A percentile compares a stretch with the other conserved stretches of the same genome.
phyloP scores from a whole-genome alignment of 2,329 filamentous ascomycete species.

The Xylaria sp. region DNA sequence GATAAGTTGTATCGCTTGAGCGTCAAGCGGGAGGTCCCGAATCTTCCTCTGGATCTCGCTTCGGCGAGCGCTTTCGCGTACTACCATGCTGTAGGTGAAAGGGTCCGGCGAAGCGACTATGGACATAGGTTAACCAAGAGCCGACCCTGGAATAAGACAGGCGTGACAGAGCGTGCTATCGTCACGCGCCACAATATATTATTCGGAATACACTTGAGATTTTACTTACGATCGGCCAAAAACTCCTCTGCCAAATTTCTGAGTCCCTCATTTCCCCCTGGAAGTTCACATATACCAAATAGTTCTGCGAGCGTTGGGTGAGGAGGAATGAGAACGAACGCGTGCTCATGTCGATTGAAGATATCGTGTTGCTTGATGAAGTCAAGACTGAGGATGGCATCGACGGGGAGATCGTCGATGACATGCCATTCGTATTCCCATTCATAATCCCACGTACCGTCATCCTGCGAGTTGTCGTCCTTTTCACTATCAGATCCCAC shows the following conservation, averaged over 20 bases:
- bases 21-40: background rate
- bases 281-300: background rate
- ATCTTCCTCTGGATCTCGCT: background rate
- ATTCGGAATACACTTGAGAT: background rate
- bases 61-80: background rate
- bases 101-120: background rate
- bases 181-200: background rate
- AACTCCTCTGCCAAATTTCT: background rate
- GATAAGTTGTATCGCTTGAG: too few relatives aligned
- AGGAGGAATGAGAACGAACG: background rate
- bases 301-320: background rate
- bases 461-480: background rate
- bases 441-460: slow-evolving; percentile 4
- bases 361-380: background rate
- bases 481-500: background rate
- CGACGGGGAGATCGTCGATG: background rate
- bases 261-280: background rate
- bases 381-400: background rate
- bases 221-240: background rate
- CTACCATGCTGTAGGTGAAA: background rate
- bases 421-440: slow-evolving; percentile 21
- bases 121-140: too few relatives aligned
- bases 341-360: background rate
- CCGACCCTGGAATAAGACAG: background rate
- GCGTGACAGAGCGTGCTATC: background rate